Evolutionary conservation across 768 basidiomycete species (phyloP).

Genomic region (Strobilomyces confusus): DNA sequence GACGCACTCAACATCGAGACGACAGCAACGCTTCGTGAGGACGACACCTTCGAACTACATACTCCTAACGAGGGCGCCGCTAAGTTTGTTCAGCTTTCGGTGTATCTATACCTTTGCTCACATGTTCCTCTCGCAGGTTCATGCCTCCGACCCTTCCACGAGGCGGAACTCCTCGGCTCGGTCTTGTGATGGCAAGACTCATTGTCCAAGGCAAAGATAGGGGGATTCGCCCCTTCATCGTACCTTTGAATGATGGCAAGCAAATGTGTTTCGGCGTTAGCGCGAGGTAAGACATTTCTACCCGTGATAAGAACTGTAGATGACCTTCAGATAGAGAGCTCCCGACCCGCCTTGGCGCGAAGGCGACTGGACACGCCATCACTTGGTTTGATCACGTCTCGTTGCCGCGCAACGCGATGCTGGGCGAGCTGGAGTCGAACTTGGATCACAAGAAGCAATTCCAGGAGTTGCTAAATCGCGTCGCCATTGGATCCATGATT

Average conservation of each 20-base stretch:
- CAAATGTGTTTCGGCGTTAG: not conserved
- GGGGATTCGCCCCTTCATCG: not conserved
- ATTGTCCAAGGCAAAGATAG: not conserved
- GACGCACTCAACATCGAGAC: slow-evolving; percentile 1
- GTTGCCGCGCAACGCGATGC: not conserved
- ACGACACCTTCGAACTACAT: not conserved
- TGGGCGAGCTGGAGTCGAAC: not conserved
- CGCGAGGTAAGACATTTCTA: not conserved
- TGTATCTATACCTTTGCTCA: not conserved
- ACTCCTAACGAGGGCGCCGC: not conserved
- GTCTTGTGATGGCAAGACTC: not conserved
- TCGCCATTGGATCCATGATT: not conserved
- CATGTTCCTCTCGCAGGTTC: not conserved
- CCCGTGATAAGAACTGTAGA: not conserved
- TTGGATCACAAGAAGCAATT: not conserved
- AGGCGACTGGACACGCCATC: not conserved
- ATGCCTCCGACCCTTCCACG: not conserved
- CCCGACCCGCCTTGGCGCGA: not conserved
- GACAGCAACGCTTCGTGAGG: not conserved
- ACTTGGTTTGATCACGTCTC: not conserved
- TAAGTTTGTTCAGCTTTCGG: not conserved
- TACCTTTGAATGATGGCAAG: not conserved
- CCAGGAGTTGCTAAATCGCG: not conserved
- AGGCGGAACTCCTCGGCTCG: not conserved
- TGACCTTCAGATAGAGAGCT: not conserved